phyloP scores from a whole-genome alignment of 2,329 filamentous ascomycete species.

The Aureobasidium pullulans region DNA sequence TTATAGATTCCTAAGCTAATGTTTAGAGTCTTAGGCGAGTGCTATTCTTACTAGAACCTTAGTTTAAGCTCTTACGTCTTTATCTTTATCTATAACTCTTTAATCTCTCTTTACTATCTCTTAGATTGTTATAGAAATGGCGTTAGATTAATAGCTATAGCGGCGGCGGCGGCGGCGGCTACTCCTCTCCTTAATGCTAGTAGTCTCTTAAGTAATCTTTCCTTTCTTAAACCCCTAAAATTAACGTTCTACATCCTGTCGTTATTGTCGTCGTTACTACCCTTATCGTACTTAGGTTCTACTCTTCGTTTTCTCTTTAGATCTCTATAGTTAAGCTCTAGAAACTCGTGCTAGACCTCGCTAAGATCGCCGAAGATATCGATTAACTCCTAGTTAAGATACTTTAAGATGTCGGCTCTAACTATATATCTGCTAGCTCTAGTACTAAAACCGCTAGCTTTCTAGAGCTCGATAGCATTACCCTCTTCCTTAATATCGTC shows the following conservation, averaged over 20 bases:
- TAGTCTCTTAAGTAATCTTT: not conserved
- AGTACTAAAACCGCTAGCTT: not conserved
- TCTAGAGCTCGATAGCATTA: not conserved
- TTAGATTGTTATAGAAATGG: not conserved
- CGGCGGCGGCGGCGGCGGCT: not conserved
- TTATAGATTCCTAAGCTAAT: not conserved
- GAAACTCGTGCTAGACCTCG: not conserved
- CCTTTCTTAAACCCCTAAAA: not conserved
- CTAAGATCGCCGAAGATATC: not conserved
- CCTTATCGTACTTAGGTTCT: not conserved
- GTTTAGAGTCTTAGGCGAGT: not conserved
- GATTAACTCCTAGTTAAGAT: not conserved
- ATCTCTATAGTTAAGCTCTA: not conserved
- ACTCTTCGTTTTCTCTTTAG: not conserved
- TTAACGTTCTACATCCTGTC: constrained; percentile 1
- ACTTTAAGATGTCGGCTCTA: not conserved
- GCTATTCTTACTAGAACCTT: not conserved
- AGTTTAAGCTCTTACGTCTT: not conserved
- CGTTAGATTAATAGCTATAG: not conserved
- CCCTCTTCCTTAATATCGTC: not conserved
- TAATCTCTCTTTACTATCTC: not conserved
- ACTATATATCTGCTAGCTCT: not conserved
- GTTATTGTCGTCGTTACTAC: not conserved
- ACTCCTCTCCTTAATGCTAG: not conserved
- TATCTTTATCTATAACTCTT: not conserved